Evolutionary conservation across 1,284 basidiomycete species (phyloP).

Genomic region (Rhodotorula sp.): DNA sequence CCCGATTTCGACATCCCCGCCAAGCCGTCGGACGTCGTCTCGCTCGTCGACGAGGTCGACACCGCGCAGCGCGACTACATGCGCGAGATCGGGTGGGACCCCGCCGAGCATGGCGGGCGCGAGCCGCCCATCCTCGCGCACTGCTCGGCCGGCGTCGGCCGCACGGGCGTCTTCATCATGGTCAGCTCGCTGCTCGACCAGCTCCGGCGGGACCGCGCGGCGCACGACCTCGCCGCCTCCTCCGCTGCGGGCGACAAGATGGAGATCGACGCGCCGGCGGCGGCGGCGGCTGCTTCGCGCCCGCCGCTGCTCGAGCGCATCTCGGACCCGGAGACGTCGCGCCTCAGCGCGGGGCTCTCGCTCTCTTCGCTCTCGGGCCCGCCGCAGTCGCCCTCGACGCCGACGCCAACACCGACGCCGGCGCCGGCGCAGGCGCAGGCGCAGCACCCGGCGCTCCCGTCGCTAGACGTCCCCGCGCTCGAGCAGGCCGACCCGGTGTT

Average conservation of each 20-base stretch:
- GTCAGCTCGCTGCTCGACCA: slow-evolving; percentile 83
- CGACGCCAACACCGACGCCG: neutral
- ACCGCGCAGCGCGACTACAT: slow-evolving; percentile 61
- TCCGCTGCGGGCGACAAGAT: slow-evolving; percentile 4
- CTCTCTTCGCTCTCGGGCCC: slow-evolving; percentile 10
- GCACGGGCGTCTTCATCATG: slow-evolving; percentile 88
- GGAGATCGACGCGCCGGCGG: slow-evolving; percentile 29
- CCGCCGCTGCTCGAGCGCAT: neutral
- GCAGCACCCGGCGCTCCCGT: slow-evolving; percentile 5
- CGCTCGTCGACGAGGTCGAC: slow-evolving; percentile 66
- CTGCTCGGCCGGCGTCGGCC: slow-evolving; percentile 81
- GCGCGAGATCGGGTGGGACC: slow-evolving; percentile 48
- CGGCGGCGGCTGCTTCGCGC: neutral
- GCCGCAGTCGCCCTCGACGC: neutral
- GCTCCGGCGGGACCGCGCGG: slow-evolving; percentile 61
- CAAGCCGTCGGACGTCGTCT: slow-evolving; percentile 70
- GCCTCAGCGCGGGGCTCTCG: slow-evolving; percentile 24
- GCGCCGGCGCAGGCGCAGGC: neutral
- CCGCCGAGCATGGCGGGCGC: slow-evolving; percentile 18
- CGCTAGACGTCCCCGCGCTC: slow-evolving; percentile 15
- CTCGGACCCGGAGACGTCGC: slow-evolving; percentile 22
- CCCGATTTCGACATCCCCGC: slow-evolving; percentile 91
- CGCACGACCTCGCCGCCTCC: neutral
- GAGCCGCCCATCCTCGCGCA: slow-evolving; percentile 54
- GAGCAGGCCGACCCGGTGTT: slow-evolving; percentile 39